Evolutionary conservation across 2,329 filamentous ascomycete genomes (phyloP), one percentile per base, ranked within the genome.

Genomic region (Aquanectria penicillioides): DNA sequence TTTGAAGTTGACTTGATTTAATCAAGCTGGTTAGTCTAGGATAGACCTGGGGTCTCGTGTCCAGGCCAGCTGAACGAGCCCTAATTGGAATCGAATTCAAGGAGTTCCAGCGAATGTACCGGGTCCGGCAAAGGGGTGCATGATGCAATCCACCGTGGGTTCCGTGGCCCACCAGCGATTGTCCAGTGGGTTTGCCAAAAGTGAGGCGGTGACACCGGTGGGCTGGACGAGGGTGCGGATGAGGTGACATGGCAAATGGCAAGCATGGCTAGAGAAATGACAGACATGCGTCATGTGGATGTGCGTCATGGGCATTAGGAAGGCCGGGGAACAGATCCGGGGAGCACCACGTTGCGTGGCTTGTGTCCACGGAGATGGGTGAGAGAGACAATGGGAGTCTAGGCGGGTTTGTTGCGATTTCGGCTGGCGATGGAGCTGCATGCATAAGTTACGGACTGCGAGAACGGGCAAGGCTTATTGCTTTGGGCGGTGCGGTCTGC

Each of bases 271-370:
- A 46, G 47, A 41, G 40, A 38, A 29, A 59, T 59, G 57, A 59
- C 57, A 46, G 44, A 55, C 57, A 59, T 59, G 51, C 40, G 41
- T 51, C 38, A 56, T 50, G 51, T 58, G 55, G 41, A 53, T 57
- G 54, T 59, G 57, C 57, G 46, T 51, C 38, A 55, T 51, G 48
- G 23, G 44, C 57, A 55, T 51, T 46, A 38, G 37, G 29, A 29
- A 26, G 38, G 34, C 44, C 38, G 44, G 23, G 44, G 50, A 47
- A 54, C 25, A 29, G 43, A 49, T 43, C 49, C 41, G 43, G 43
- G 36, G 36, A 37, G 6, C 29, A 47, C 33, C 40, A 46, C 36
- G 36, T 40, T 41, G 26, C 26, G 20, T 36, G n/a, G n/a, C n/a
- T n/a, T n/a, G 34, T 13, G 29, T 9, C 13, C 6, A 33, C 13